Conservation (phyloP, 1,139 yeast species). For the Arxiozyma slooffiae region DNA sequence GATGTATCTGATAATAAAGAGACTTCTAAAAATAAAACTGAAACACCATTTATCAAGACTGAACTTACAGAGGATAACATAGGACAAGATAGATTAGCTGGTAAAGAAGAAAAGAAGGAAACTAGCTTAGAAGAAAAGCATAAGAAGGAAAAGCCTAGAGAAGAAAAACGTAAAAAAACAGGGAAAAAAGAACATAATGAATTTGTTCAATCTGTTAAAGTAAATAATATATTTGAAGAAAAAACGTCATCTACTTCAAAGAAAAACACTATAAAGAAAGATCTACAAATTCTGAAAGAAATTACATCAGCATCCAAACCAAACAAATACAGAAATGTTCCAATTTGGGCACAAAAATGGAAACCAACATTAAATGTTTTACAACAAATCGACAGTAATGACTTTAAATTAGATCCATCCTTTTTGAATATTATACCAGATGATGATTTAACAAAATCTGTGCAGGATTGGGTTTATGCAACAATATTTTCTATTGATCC, state of each 20-base stretch:
- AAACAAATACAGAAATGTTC: slow-evolving; percentile 53
- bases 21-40: slow-evolving; percentile 1
- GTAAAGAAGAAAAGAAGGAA: not conserved
- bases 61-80: not conserved
- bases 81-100: not conserved
- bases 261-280: slow-evolving; percentile 28
- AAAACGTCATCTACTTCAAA: slow-evolving; percentile 25
- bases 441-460: slow-evolving; percentile 69
- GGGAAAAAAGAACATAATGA: not conserved
- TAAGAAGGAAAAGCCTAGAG: not conserved
- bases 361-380: slow-evolving; percentile 36
- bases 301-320: slow-evolving; percentile 41
- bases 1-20: not conserved
- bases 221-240: slow-evolving; percentile 27
- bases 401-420: slow-evolving; percentile 34
- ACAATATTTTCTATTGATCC: slow-evolving; percentile 56
- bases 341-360: slow-evolving; percentile 80
- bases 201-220: slow-evolving; percentile 4
- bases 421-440: slow-evolving; percentile 71
- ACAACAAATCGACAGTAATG: slow-evolving; percentile 26
- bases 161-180: slow-evolving; percentile 1
- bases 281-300: slow-evolving; percentile 24
- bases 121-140: not conserved
- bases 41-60: not conserved
- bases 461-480: slow-evolving; percentile 89